Base-by-base conservation (phyloP, 805 yeast species). In the Cyberlindnera subsufficiens region DNA sequence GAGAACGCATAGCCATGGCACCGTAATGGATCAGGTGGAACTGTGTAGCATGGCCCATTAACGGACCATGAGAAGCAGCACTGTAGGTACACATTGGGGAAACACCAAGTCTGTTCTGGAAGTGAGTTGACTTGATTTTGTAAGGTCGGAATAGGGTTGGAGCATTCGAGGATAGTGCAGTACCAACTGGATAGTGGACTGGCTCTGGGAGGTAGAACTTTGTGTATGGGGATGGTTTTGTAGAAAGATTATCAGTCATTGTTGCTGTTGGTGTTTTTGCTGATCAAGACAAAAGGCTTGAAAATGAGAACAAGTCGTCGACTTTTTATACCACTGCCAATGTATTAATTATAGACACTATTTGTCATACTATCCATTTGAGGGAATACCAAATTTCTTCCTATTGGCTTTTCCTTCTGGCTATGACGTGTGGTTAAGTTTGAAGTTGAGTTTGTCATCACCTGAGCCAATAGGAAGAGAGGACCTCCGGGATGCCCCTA, bases 31-130 rank as follows among this genome's bases (percentile, higher is more conserved):
- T 64, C 16, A 66, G 46, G 49, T 77, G 80, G 60, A 67, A 77
- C 15, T 64, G 69, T 0, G 73, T 76, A 0, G 69, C 65, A n/a
- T 58, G 55, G 2, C 71, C 70, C 38, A 74, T 59, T 3, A 55
- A 49, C 3, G 42, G 36, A 16, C 59, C 59, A 3, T 33, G 22
- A 18, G 31, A 39, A 4, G 50, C 44, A 3, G 74, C 68, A 5
- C 79, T 68, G 55, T 75, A 76, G 38, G 65, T 71, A 54, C 80
- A 72, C 79, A 76, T 74, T 37, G 80, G 80, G 0, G 81, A 68
- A 16, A 77, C 76, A 39, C 78, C 78, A 25, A 77, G 55, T 46
- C 84, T 63, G 55, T 79, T 79, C 13, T 65, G 68, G 17, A 78
- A 37, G 3, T 35, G 29, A 35, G 48, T 39, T 31, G 38, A 36